Percentiles rank a stretch among this genome's conserved stretches.
Evolutionary conservation across 352 stramenopile genomes (phyloP).

Genomic region (Phytopythium boreale): DNA sequence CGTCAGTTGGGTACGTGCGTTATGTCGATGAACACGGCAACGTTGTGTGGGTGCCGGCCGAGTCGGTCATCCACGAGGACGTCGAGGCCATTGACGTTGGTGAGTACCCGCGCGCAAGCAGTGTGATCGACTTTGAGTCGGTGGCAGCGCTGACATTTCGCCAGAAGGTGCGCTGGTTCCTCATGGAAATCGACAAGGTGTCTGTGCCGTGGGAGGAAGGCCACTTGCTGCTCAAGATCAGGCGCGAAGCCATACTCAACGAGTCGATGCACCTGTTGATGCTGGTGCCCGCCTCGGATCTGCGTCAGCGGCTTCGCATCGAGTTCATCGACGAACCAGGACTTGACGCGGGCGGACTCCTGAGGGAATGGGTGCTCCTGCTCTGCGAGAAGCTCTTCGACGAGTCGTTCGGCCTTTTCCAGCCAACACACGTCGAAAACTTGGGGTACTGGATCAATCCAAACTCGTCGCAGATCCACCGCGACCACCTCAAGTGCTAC

Average conservation of each 20-base stretch:
- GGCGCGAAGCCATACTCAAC: slow-evolving; percentile 64
- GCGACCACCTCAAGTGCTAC: slow-evolving; percentile 72
- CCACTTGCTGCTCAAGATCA: slow-evolving; percentile 76
- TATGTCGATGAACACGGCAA: slow-evolving; percentile 67
- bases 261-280: slow-evolving; percentile 86
- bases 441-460: slow-evolving; percentile 84
- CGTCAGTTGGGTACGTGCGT: slow-evolving; percentile 73
- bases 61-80: slow-evolving; percentile 53
- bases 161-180: slow-evolving; percentile 74
- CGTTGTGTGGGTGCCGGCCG: slow-evolving; percentile 68
- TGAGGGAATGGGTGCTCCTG: slow-evolving; percentile 79
- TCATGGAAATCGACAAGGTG: slow-evolving; percentile 75
- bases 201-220: slow-evolving; percentile 76
- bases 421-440: slow-evolving; percentile 66
- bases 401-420: slow-evolving; percentile 75
- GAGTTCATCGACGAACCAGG: slow-evolving; percentile 84
- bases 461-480: slow-evolving; percentile 61
- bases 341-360: slow-evolving; percentile 66
- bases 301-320: slow-evolving; percentile 73
- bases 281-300: slow-evolving; percentile 62
- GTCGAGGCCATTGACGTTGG: slow-evolving; percentile 62
- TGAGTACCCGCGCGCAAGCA: slow-evolving; percentile 73
- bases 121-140: slow-evolving; percentile 73
- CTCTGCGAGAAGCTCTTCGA: slow-evolving; percentile 79
- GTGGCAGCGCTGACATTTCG: slow-evolving; percentile 69